phyloP scores from a whole-genome alignment of 2,329 filamentous ascomycete genomes.

The Fusarium protoensiforme region DNA sequence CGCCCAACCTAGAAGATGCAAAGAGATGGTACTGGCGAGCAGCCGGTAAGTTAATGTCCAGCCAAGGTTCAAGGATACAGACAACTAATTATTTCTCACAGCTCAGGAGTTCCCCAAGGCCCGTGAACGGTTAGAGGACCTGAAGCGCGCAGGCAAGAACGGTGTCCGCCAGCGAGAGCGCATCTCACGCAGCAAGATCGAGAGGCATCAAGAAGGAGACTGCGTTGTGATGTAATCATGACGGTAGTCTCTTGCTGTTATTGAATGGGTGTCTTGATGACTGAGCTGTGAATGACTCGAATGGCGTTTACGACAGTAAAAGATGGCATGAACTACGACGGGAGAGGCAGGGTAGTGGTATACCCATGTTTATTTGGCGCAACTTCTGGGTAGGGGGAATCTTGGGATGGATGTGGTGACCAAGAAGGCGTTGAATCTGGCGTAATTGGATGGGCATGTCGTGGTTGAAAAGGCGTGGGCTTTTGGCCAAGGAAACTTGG shows the following conservation, averaged over 20 bases:
- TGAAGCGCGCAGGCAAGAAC: constrained; percentile 82
- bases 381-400: neutral
- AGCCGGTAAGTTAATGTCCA: constrained; percentile 76
- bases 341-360: neutral
- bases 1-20: constrained; percentile 89
- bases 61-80: neutral
- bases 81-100: constrained; percentile 53
- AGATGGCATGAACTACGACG: neutral
- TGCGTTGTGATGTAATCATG: constrained; percentile 79
- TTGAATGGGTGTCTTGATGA: neutral
- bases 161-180: constrained; percentile 78
- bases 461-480: constrained; percentile 12
- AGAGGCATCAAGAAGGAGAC: constrained; percentile 88
- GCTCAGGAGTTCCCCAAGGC: constrained; percentile 96
- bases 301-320: neutral
- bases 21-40: constrained; percentile 99
- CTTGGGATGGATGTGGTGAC: neutral
- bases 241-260: neutral
- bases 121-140: constrained; percentile 89
- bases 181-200: constrained; percentile 83
- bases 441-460: constrained; percentile 20
- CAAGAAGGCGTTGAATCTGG: constrained; percentile 22
- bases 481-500: neutral
- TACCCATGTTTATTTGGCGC: neutral
- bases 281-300: constrained; percentile 1